Evolutionary conservation across 2,329 filamentous ascomycete genomes (phyloP), one percentile per base, ranked within the genome.

Genomic region (Nemania sp.): DNA sequence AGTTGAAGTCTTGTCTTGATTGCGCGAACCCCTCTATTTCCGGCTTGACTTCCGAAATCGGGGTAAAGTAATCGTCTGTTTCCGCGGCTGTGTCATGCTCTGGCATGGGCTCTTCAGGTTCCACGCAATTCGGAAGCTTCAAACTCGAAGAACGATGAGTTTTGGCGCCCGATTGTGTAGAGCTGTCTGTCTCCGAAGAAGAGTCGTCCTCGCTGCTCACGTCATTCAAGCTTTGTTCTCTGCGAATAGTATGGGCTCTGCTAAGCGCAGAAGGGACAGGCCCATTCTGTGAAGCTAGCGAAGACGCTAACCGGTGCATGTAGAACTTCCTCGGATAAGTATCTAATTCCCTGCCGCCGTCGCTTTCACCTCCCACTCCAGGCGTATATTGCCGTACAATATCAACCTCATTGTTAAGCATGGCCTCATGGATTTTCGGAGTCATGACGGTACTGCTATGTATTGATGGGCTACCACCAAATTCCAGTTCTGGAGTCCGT

Each of bases 401-500:
- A 10, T 68, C 65, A 2, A 62, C 53, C 4, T 72, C 72, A 13
- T 58, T 41, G 29, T 57, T 70, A 6, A 67, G 20, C 6, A 67
- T 26, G 20, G 62, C 43, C 43, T 70, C 72, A 43, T 74, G 67
- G 4, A 64, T 55, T 64, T 72, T 76, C n/a, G 76, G 77, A 1
- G 75, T 79, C 18, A 74, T 66, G 43, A 79, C 26, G n/a, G 76
- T 24, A 59, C 74, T 77, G 59, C 76, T 78, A 6, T 70, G 68
- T 45, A 74, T 71, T 11, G 77, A 78, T 22, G 72, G 70, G 43
- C 72, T 72, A 26, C 64, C 69, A 2, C 73, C 72, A 26, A 62
- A 75, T n/a, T 75, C 68, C 5, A 79, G 61, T 27, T 76, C 77
- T 3, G 77, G 77, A 3, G 77, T 76, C 22, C 72, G 73, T 18